Percentiles rank a stretch among this genome's conserved stretches.
Evolutionary conservation across 1,139 yeast species (phyloP).

Genomic region (Candida tropicalis): DNA sequence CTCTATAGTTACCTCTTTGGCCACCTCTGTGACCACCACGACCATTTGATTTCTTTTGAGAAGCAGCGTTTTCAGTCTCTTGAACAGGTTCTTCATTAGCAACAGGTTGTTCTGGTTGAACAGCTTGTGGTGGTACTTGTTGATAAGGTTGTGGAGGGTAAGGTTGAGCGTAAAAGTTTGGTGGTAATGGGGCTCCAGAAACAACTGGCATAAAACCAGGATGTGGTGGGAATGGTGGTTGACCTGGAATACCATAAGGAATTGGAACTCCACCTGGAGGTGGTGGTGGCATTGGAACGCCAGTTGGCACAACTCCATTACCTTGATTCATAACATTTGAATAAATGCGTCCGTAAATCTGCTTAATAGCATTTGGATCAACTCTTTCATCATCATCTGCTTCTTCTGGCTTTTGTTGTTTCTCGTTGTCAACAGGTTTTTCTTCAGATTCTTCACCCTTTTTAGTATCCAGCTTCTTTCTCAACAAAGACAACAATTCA

Average conservation of each 20-base stretch:
- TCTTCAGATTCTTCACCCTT: conserved; percentile 6
- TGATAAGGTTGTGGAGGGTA: conserved; percentile 7
- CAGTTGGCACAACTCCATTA: conserved; percentile 23
- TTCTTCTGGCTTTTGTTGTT: too few relatives aligned
- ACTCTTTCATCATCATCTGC: conserved; percentile 20
- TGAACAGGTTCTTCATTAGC: not conserved
- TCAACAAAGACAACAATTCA: conserved; percentile 44
- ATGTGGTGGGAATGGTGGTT: conserved; percentile 19
- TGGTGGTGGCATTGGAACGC: conserved; percentile 17
- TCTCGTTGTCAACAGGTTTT: too few relatives aligned
- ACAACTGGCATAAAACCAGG: conserved; percentile 18
- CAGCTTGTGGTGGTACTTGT: not conserved
- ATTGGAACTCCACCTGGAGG: conserved; percentile 17
- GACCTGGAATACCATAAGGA: conserved; percentile 18
- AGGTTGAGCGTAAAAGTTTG: conserved; percentile 30
- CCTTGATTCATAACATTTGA: conserved; percentile 47
- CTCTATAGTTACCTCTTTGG: conserved; percentile 23
- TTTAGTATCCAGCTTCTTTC: conserved; percentile 18
- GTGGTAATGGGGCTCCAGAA: conserved; percentile 35
- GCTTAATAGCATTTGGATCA: conserved; percentile 46
- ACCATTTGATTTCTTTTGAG: conserved; percentile 1
- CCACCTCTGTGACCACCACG: conserved; percentile 19
- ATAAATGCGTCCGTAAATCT: conserved; percentile 52
- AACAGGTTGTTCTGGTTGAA: not conserved
- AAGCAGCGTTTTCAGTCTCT: not conserved